A percentile compares a stretch with the other conserved stretches of the same genome.
phyloP scores from a whole-genome alignment of 768 basidiomycete species.

The Trametes elegans region DNA sequence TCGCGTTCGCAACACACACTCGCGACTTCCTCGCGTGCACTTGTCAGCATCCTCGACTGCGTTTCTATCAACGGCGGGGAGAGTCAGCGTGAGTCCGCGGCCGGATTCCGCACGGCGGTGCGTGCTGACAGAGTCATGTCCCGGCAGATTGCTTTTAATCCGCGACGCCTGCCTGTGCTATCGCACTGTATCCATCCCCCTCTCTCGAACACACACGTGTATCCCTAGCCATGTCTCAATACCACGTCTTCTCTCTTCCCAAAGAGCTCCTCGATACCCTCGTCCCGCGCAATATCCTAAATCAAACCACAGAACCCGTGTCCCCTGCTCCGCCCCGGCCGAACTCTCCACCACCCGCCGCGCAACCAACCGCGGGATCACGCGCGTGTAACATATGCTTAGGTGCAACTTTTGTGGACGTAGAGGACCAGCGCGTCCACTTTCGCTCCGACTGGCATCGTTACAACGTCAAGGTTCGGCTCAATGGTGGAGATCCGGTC shows the following conservation, averaged over 20 bases:
- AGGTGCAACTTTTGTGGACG: conserved; percentile 63
- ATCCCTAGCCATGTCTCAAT: conserved; percentile 32
- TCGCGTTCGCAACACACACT: not conserved
- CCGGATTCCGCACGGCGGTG: conserved; percentile 13
- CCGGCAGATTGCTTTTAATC: not conserved
- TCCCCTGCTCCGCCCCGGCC: conserved; percentile 34
- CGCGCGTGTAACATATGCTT: conserved; percentile 72
- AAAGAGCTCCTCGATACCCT: conserved; percentile 65
- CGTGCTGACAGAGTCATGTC: conserved; percentile 17
- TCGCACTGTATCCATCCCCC: not conserved
- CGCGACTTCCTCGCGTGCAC: not conserved
- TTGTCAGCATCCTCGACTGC: not conserved
- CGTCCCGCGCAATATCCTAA: conserved; percentile 61
- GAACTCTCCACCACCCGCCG: conserved; percentile 26
- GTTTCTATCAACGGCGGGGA: not conserved
- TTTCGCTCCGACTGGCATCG: conserved; percentile 98
- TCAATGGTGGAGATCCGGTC: conserved; percentile 61
- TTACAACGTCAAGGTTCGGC: conserved; percentile 87
- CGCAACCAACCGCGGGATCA: conserved; percentile 38
- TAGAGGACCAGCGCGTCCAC: conserved; percentile 82
- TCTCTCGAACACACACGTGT: not conserved
- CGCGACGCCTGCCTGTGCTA: not conserved
- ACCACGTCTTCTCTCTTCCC: conserved; percentile 74
- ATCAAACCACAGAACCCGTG: conserved; percentile 31
- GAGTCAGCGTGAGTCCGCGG: conserved; percentile 11